phyloP scores from a whole-genome alignment of 495 filamentous ascomycete species.

The Astrothelium subdiscretum region DNA sequence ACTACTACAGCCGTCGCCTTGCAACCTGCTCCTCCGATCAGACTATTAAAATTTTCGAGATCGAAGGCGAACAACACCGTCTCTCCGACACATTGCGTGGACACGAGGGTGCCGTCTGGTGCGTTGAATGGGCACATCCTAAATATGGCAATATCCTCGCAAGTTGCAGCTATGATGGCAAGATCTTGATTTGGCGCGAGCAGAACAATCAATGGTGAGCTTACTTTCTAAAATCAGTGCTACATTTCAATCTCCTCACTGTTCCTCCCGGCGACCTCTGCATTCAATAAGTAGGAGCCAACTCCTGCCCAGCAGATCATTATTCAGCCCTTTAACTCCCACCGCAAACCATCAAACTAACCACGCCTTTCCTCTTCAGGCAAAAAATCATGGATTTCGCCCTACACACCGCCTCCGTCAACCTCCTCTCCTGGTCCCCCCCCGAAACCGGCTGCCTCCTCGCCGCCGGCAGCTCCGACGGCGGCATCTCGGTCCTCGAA shows the following conservation, averaged over 20 bases:
- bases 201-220: constrained; percentile 36
- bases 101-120: constrained; percentile 22
- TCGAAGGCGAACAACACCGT: constrained; percentile 86
- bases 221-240: not conserved
- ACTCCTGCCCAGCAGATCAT: too few relatives aligned
- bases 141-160: constrained; percentile 98
- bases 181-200: constrained; percentile 97
- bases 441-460: constrained; percentile 91
- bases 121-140: constrained; percentile 60
- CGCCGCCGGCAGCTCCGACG: constrained; percentile 87
- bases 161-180: constrained; percentile 88
- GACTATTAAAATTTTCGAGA: constrained; percentile 98
- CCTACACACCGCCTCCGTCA: constrained; percentile 86
- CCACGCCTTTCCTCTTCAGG: not conserved
- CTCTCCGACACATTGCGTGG: constrained; percentile 61
- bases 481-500: constrained; percentile 83
- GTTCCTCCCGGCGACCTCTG: too few relatives aligned
- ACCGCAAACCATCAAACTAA: not conserved
- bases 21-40: constrained; percentile 97
- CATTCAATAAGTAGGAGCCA: too few relatives aligned
- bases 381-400: constrained; percentile 80
- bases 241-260: not conserved
- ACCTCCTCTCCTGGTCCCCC: constrained; percentile 93
- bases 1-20: constrained; percentile 94
- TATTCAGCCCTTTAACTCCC: not conserved